Conservation (phyloP, 225 moss, liverwort and hornwort genomes). For the Pseudoscleropodium purum region DNA sequence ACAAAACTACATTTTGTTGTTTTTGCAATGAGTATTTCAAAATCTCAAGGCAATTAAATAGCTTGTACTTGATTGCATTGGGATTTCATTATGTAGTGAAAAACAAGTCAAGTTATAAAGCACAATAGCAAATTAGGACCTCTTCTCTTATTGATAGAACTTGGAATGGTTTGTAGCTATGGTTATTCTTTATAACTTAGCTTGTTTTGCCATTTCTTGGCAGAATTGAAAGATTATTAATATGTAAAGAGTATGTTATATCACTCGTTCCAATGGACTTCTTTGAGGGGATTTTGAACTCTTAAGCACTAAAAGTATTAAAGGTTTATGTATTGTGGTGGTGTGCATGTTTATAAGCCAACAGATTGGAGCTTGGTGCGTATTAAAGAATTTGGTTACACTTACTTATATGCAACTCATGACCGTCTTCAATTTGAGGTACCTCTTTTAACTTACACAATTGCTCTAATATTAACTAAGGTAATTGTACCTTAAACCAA, state of each 20-base stretch:
- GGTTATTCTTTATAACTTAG: not conserved
- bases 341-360: not conserved
- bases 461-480: not conserved
- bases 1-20: not conserved
- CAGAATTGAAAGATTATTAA: not conserved
- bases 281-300: not conserved
- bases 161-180: fast-evolving
- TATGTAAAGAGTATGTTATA: not conserved
- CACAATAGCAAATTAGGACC: fast-evolving
- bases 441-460: not conserved
- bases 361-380: slow-evolving; percentile 23
- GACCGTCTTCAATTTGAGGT: slow-evolving; percentile 4
- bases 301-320: not conserved
- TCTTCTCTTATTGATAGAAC: not conserved
- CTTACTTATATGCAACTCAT: slow-evolving; percentile 11
- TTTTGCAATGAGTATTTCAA: not conserved
- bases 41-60: not conserved
- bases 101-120: not conserved
- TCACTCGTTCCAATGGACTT: not conserved
- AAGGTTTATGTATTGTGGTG: not conserved
- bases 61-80: not conserved
- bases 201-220: not conserved
- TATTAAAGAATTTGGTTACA: slow-evolving; percentile 19
- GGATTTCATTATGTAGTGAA: not conserved
- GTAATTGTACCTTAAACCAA: not conserved